Base-by-base conservation (phyloP, 2,329 filamentous ascomycete species). In the Penicillium sp. region DNA sequence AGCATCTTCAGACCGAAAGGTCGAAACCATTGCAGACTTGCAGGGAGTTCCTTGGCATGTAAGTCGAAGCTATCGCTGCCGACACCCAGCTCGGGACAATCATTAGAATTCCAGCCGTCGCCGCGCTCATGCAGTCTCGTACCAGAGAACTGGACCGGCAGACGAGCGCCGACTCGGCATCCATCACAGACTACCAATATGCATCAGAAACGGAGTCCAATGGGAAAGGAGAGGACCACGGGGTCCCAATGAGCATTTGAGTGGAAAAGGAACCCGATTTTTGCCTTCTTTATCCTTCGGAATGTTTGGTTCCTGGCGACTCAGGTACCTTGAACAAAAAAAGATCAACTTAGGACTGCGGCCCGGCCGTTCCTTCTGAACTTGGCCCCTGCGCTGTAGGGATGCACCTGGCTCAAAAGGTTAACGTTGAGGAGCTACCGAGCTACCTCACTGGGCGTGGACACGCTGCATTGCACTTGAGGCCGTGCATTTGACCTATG, bases 391-490 rank as follows among this genome's bases (percentile, higher is more conserved):
- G 44, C 41, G 25, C 52, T 40, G 52, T 53, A 53, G 49, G 47
- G 33, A 57, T 54, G 58, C 58, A 60, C 47, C 56, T 52, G 46
- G 54, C 58, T 60, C 46, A 59, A 60, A 60, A 54, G 52, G 56
- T 59, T 47, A 46, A 53, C 46, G 50, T 60, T 57, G 56, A 55
- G 51, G 34, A 37, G 37, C 45, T 46, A 34, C 35, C 7, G 10
- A 31, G 43, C 36, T 40, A 33, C 35, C 35, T 28, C 27, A 31
- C 27, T 41, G 36, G 46, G 46, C 35, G 22, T 19, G 9, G 30
- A 33, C 12, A 33, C 30, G 30, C 30, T 35, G 33, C 33, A 35
- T 34, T 9, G 31, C 22, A 34, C 33, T 35, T 7, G 13, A 13
- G 30, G 30, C 30, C 30, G 30, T 31, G 46, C 41, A 43, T 46